Percentiles rank a stretch among this genome's conserved stretches.
phyloP scores from a whole-genome alignment of 257 asterid genomes.

The Nicotiana noctiflora region DNA sequence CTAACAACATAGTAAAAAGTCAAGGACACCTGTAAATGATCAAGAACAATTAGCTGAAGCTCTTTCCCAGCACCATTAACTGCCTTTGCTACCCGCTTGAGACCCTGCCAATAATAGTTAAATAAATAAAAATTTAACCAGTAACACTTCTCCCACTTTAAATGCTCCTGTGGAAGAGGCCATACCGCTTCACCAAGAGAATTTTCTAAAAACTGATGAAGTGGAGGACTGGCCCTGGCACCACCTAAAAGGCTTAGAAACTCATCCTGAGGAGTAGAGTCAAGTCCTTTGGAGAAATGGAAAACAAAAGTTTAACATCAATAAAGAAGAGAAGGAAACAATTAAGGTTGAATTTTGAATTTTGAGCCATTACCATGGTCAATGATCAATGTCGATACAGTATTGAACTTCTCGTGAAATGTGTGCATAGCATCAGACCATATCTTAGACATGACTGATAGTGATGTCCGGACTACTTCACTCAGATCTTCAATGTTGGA shows the following conservation, averaged over 20 bases:
- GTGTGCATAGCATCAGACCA: slow-evolving; percentile 85
- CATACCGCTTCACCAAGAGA: slow-evolving; percentile 96
- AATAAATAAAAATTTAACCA: slow-evolving; percentile 5
- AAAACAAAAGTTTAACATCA: slow-evolving; percentile 19
- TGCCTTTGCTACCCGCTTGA: slow-evolving; percentile 73
- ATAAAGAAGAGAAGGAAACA: slow-evolving; percentile 8
- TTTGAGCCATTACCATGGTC: slow-evolving; percentile 64
- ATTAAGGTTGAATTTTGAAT: slow-evolving; percentile 1
- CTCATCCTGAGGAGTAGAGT: slow-evolving; percentile 88
- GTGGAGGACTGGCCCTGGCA: slow-evolving; percentile 91
- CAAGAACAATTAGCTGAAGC: slow-evolving; percentile 71
- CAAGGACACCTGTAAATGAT: slow-evolving; percentile 72
- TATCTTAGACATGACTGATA: slow-evolving; percentile 80
- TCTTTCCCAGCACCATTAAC: slow-evolving; percentile 88
- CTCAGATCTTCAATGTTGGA: slow-evolving; percentile 81
- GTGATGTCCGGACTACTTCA: slow-evolving; percentile 65
- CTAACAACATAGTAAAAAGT: neutral
- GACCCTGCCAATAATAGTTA: slow-evolving; percentile 49
- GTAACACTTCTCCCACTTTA: neutral
- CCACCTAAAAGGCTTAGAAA: slow-evolving; percentile 88
- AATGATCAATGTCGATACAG: slow-evolving; percentile 60
- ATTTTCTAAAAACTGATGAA: slow-evolving; percentile 90
- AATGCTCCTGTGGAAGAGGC: neutral
- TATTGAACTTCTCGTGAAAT: slow-evolving; percentile 69
- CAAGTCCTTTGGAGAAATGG: slow-evolving; percentile 51